Evolutionary conservation across 257 asterid species (phyloP).

Genomic region (Solanum pinnatisectum): DNA sequence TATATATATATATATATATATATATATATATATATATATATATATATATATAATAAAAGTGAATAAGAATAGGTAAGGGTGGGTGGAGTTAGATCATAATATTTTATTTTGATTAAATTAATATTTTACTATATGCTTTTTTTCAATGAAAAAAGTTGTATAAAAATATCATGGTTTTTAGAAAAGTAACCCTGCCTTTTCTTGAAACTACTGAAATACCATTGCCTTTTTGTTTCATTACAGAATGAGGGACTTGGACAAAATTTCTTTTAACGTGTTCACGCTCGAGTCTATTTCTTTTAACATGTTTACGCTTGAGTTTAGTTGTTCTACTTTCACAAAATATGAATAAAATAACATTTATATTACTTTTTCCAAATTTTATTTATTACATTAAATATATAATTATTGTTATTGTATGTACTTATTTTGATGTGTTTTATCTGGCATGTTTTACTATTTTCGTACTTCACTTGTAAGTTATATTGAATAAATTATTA

Average conservation of each 20-base stretch:
- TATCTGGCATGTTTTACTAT: no score
- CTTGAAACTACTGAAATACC: not conserved
- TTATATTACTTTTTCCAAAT: no score
- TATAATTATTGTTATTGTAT: no score
- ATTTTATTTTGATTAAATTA: not conserved
- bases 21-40: not conserved
- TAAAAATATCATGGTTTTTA: not conserved
- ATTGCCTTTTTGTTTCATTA: not conserved
- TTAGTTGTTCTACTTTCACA: no score
- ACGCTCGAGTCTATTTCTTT: no score
- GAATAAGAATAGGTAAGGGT: constrained; percentile 30
- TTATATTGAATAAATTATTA: no score
- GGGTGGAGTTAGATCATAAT: constrained; percentile 29
- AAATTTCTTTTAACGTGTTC: not conserved
- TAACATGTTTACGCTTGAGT: not conserved
- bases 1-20: not conserved
- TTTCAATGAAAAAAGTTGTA: not conserved
- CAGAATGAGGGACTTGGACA: not conserved
- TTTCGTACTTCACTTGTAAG: no score
- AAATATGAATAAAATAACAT: no score
- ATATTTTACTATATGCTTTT: not conserved
- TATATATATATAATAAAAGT: not conserved
- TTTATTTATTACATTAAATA: no score
- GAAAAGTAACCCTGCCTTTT: not conserved
- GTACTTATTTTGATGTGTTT: not conserved